Conservation (phyloP, 2,329 filamentous ascomycete genomes). For the Colletotrichum somersetense region DNA sequence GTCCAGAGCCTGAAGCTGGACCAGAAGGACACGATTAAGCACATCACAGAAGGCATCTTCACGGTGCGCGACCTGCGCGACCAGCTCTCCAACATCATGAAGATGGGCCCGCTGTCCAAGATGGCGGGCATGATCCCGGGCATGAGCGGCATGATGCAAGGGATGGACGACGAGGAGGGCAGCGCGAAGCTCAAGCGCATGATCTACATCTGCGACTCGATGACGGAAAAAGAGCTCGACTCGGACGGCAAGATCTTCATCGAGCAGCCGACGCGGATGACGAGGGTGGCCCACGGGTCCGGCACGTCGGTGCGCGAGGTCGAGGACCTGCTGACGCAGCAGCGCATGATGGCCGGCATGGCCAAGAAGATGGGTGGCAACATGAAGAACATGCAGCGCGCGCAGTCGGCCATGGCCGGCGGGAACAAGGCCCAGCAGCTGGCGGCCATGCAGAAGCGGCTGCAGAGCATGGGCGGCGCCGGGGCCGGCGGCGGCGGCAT, state of each 20-base stretch:
- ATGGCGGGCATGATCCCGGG: conserved; percentile 99
- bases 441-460: conserved; percentile 95
- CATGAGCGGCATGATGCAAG: conserved; percentile 91
- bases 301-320: conserved; percentile 93
- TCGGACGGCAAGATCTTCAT: conserved; percentile 95
- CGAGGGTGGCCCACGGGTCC: conserved; percentile 87
- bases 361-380: conserved; percentile 98
- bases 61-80: conserved; percentile 94
- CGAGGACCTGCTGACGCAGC: conserved; percentile 96
- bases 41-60: conserved; percentile 96
- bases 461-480: conserved; percentile 90
- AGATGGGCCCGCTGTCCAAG: conserved; percentile 97
- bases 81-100: conserved; percentile 98
- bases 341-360: conserved; percentile 99
- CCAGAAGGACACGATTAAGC: conserved; percentile 99
- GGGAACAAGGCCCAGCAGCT: conserved; percentile 94
- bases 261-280: conserved; percentile 93
- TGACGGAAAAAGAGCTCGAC: conserved; percentile 96
- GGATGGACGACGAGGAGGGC: conserved; percentile 98
- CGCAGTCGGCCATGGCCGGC: conserved; percentile 90
- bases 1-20: conserved; percentile 95
- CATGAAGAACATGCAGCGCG: conserved; percentile 97
- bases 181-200: conserved; percentile 93
- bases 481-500: conserved; percentile 69
- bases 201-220: conserved; percentile 99